Percentiles rank a stretch among this genome's conserved stretches.
Evolutionary conservation across 345 rosid genomes (phyloP).

Genomic region (Eucalyptus shirleyi): DNA sequence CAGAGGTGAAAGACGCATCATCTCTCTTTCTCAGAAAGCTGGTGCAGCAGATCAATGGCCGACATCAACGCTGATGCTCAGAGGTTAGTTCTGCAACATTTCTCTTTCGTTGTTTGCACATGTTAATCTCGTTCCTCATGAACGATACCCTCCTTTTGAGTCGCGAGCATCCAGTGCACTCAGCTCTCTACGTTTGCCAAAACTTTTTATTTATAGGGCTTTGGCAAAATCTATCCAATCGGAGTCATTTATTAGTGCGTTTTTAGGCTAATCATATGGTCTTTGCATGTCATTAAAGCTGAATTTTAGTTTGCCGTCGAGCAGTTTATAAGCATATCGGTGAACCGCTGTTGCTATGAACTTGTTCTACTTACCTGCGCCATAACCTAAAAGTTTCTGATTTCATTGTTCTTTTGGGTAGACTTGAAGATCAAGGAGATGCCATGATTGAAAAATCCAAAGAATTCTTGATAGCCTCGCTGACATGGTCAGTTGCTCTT

Average conservation of each 20-base stretch:
- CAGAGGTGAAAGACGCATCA: background rate
- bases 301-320: background rate
- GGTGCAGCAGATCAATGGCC: background rate
- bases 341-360: background rate
- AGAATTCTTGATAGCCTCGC: background rate
- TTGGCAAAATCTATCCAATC: accelerated
- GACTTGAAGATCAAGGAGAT: background rate
- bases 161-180: background rate
- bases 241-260: background rate
- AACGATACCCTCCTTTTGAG: background rate
- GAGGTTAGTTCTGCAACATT: background rate
- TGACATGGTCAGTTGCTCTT: background rate
- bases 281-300: background rate
- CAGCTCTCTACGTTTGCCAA: background rate
- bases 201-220: background rate
- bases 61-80: accelerated
- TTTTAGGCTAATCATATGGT: background rate
- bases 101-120: background rate
- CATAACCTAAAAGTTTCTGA: background rate
- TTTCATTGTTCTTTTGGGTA: background rate
- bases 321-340: background rate
- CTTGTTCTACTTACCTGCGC: background rate
- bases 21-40: background rate
- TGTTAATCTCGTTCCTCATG: background rate
- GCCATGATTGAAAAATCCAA: background rate